Base-by-base conservation (phyloP, 2,329 filamentous ascomycete species). In the Exserohilum turcica region DNA sequence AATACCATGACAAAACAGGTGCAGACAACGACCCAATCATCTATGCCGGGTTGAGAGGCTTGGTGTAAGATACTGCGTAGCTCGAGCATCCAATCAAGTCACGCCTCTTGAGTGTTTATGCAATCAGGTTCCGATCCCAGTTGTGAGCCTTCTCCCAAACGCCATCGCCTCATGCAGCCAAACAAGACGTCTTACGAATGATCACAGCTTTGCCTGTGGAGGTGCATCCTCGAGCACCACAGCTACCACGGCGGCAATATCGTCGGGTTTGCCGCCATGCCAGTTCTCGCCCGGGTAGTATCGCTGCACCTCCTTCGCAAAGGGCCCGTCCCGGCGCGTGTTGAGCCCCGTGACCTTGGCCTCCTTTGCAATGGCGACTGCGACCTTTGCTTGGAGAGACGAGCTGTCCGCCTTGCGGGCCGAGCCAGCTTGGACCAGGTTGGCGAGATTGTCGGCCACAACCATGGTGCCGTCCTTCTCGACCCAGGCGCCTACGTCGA, bases 231-330 rank as follows among this genome's bases (percentile, higher is more conserved):
- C 69, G 7, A 72, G 62, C 29, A 73, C 73, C 13, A 75, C 61
- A 28, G 87, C 85, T 12, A 92, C 87, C 44, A 99, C 80, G 4
- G 91, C 91, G 67, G 91, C 93, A 54, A 99, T 97, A 74, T 99
- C 94, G 72, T 99, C 94, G 16, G 95, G 85, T 76, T 99, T 99
- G 46, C 94, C 94, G 52, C 94, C 94, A 53, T 86, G 86, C 85
- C 91, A 99, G 53, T 86, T 85, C 74, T 97, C 93, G 32, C 87
- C 81, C 0, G 94, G 93, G 64, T 90, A 96, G 69, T 90, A 87
- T 68, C 87, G 90, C 72, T 94, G 91, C 16, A 97, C 91, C 74
- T 97, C 92, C 75, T 91, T 96, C 35, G 94, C 92, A 74, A 99
- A 99, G 0, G 94, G 94, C 0, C 93, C 92, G 72, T 97, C 90